Evolutionary conservation across 208 protist genomes (phyloP).

Genomic region (Leishmania arabica): DNA sequence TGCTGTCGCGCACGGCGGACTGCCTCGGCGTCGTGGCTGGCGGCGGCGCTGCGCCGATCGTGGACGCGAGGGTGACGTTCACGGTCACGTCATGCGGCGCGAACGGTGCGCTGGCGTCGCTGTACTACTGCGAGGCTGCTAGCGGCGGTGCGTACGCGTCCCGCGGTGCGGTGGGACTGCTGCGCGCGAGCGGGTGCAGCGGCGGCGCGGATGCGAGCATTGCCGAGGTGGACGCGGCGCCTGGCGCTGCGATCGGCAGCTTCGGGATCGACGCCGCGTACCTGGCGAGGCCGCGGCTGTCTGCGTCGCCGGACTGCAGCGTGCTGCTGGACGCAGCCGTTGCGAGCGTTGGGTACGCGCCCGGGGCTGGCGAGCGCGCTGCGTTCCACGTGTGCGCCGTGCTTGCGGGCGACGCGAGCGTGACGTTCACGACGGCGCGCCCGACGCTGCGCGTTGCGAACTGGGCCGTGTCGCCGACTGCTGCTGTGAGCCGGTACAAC

Average conservation of each 20-base stretch:
- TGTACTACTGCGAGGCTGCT: constrained; percentile 72
- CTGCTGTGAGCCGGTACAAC: constrained; percentile 45
- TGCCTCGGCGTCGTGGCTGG: constrained; percentile 42
- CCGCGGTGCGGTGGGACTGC: constrained; percentile 50
- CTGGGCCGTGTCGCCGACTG: constrained; percentile 37
- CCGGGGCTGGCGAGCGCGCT: constrained; percentile 33
- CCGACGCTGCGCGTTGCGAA: constrained; percentile 56
- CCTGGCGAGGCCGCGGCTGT: constrained; percentile 39
- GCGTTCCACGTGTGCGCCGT: constrained; percentile 65
- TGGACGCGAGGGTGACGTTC: constrained; percentile 32
- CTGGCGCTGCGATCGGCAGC: constrained; percentile 35
- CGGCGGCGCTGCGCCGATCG: constrained; percentile 21
- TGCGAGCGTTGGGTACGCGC: constrained; percentile 41
- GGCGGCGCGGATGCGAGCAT: constrained; percentile 42
- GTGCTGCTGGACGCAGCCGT: constrained; percentile 19
- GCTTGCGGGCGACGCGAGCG: constrained; percentile 24
- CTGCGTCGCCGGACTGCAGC: constrained; percentile 36
- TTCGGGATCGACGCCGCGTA: constrained; percentile 48
- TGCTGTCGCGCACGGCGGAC: constrained; percentile 33
- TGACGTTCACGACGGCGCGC: constrained; percentile 54
- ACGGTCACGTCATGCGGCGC: constrained; percentile 39
- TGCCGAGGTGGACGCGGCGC: constrained; percentile 29
- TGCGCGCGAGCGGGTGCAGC: constrained; percentile 42
- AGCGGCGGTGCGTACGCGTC: constrained; percentile 29
- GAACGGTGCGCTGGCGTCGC: constrained; percentile 22